Conservation (phyloP, 805 yeast genomes). For the Jamesozyma lodderae region DNA sequence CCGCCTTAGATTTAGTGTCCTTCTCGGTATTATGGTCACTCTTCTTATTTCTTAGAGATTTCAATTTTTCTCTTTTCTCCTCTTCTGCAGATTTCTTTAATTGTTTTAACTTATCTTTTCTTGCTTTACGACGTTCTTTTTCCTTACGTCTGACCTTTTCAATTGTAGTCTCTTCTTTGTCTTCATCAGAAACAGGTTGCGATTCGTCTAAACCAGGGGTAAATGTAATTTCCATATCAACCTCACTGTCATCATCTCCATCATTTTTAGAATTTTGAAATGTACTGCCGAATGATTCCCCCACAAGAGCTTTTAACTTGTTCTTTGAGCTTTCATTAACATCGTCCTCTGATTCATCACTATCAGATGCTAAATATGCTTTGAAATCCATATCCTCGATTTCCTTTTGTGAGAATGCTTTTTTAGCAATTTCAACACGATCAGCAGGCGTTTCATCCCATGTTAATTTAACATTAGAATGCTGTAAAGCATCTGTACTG, state of each 20-base stretch:
- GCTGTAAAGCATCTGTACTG: slow-evolving; percentile 92
- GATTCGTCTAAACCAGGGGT: slow-evolving; percentile 66
- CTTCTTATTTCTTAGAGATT: slow-evolving; percentile 24
- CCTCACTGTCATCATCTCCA: slow-evolving; percentile 48
- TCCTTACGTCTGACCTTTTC: slow-evolving; percentile 79
- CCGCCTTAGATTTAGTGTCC: slow-evolving; percentile 44
- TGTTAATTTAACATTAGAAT: slow-evolving; percentile 88
- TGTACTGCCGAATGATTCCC: slow-evolving; percentile 32
- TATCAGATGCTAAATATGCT: slow-evolving; percentile 83
- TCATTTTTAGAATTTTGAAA: slow-evolving; percentile 29
- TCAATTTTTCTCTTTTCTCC: slow-evolving; percentile 38
- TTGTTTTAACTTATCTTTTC: slow-evolving; percentile 69
- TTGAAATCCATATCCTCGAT: slow-evolving; percentile 84
- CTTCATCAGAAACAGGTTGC: slow-evolving; percentile 29
- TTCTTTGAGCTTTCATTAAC: slow-evolving; percentile 34
- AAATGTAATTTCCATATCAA: slow-evolving; percentile 93
- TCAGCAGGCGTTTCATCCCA: slow-evolving; percentile 99
- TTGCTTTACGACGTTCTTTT: slow-evolving; percentile 80
- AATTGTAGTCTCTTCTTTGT: slow-evolving; percentile 61
- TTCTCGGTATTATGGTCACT: slow-evolving; percentile 29
- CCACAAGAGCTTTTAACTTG: slow-evolving; percentile 55
- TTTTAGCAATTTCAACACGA: slow-evolving; percentile 62
- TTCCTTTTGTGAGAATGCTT: slow-evolving; percentile 81
- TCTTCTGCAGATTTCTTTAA: slow-evolving; percentile 43
- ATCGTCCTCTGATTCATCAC: slow-evolving; percentile 44